phyloP scores from a whole-genome alignment of 345 rosid species.

The Citrus hindsii region DNA sequence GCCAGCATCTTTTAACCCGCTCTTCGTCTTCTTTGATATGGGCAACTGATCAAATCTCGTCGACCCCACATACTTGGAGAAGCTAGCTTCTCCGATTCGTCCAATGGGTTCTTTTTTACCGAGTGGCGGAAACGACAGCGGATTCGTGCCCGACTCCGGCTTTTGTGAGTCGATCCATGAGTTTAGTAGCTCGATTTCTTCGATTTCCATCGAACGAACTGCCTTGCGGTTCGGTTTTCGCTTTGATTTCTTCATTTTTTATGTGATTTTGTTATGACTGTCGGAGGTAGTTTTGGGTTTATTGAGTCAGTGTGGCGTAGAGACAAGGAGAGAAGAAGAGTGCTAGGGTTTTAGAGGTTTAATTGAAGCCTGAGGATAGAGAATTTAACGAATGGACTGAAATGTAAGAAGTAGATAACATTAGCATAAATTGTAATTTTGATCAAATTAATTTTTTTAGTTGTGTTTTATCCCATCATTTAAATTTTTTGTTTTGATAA shows the following conservation, averaged over 20 bases:
- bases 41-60: constrained; percentile 66
- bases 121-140: constrained; percentile 50
- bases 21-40: constrained; percentile 66
- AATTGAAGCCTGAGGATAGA: background rate
- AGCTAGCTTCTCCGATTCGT: constrained; percentile 35
- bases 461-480: no score
- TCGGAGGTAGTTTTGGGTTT: background rate
- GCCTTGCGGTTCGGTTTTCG: constrained; percentile 37
- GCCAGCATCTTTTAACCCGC: constrained; percentile 55
- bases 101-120: constrained; percentile 55
- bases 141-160: constrained; percentile 86
- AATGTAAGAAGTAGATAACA: background rate
- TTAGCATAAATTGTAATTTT: background rate
- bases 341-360: background rate
- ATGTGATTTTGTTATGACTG: background rate
- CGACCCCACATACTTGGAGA: constrained; percentile 65
- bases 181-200: constrained; percentile 53
- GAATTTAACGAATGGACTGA: background rate
- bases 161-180: constrained; percentile 79
- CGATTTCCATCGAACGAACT: constrained; percentile 38
- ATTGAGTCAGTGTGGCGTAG: background rate
- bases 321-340: background rate
- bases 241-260: constrained; percentile 39
- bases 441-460: no score
- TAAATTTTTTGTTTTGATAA: no score